Evolutionary conservation across 371 early-diverging fungal species (phyloP), one percentile per base, ranked within the genome.

Genomic region (Mucor saturninus): DNA sequence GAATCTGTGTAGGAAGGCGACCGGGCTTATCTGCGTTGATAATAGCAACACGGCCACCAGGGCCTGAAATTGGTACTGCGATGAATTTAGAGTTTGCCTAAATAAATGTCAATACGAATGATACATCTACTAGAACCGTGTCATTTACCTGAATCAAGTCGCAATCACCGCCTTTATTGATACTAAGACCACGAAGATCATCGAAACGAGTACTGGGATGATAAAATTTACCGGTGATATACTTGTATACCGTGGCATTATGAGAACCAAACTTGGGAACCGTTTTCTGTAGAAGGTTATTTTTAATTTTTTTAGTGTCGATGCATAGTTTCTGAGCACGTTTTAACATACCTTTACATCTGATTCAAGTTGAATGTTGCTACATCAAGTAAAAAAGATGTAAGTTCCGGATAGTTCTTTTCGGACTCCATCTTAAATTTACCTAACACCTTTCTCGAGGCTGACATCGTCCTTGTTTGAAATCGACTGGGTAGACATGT

Each of bases 31-130:
- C 67, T 0, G 77, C 69, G n/a, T 84, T 79, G 66, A 91, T 79
- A 37, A 94, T 79, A 2, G 85, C 92, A 28, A 95, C 64, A 52
- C 92, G 86, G 13, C 96, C 96, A 31, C 96, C 96, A 30, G 89
- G 78, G 5, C 95, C 96, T 13, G 82, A 68, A 29, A 92, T 73
- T 9, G 93, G 86, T 21, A 93, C 83, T 4, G 91, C 90, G 48
- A 93, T 72, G 37, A 84, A 89, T 57, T 77, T 80, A 37, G 67
- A 45, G 50, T 85, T 91, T 5, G 80, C 76, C 83, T 85, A 8
- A 7, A 59, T 3, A 29, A 13, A 30, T 11, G 15, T 42, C 43
- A 42, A n/a, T n/a, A 42, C 21, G 21, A 21, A 21, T 21, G 21
- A 21, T 21, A 21, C 21, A 1, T 21, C 21, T 21, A 21, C 1